Evolutionary conservation across 257 asterid species (phyloP).

Genomic region (Solanum virginianum): DNA sequence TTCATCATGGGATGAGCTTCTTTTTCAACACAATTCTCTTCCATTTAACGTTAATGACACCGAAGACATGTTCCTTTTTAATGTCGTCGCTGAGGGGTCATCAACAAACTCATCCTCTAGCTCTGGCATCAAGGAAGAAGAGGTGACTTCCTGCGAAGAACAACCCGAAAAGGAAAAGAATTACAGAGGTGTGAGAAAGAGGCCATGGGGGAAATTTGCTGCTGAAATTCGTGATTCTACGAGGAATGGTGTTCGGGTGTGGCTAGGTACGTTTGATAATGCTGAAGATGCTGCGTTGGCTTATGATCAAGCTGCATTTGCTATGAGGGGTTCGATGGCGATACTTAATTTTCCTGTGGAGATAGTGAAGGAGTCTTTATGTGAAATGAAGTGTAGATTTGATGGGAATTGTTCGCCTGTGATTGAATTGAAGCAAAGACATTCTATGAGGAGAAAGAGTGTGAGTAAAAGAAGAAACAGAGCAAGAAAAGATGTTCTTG

Average conservation of each 20-base stretch:
- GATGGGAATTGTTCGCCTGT: constrained; percentile 69
- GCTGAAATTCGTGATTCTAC: constrained; percentile 88
- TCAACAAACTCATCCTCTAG: constrained; percentile 10
- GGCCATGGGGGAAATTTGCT: constrained; percentile 91
- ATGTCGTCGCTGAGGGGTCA: constrained; percentile 23
- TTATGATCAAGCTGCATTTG: constrained; percentile 77
- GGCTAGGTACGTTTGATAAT: constrained; percentile 84
- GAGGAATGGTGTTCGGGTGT: constrained; percentile 62
- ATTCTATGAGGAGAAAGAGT: constrained; percentile 36
- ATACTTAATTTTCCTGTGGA: constrained; percentile 72
- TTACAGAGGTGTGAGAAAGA: constrained; percentile 59
- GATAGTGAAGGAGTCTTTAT: constrained; percentile 42
- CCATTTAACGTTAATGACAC: constrained; percentile 62
- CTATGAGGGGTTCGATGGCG: constrained; percentile 61
- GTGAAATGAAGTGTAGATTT: constrained; percentile 33
- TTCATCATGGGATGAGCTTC: constrained; percentile 15
- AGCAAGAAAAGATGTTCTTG: constrained; percentile 20
- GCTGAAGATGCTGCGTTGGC: constrained; percentile 88
- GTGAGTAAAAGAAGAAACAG: constrained; percentile 8
- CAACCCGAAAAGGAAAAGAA: constrained; percentile 9
- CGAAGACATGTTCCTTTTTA: constrained; percentile 55
- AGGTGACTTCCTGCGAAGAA: constrained; percentile 22
- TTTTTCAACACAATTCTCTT: constrained; percentile 22
- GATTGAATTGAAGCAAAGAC: constrained; percentile 52
- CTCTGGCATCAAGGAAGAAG: constrained; percentile 30